Evolutionary conservation across 2,329 filamentous ascomycete genomes (phyloP).

Genomic region (Ascochyta clinopodiicola): DNA sequence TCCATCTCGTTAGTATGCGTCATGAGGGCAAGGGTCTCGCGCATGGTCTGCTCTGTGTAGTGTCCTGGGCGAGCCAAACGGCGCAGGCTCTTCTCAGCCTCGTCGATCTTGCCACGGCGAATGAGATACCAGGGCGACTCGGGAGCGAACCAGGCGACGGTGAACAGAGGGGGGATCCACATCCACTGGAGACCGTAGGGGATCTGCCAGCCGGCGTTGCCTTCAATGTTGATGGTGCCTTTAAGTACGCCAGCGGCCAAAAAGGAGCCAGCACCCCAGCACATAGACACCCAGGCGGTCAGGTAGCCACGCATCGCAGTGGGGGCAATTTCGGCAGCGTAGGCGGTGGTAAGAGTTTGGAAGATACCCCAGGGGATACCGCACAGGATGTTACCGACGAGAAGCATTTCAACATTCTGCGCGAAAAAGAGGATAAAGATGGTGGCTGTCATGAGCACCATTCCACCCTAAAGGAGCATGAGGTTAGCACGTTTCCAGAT

Average conservation of each 20-base stretch:
- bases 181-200: constrained; percentile 74
- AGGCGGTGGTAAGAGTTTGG: constrained; percentile 63
- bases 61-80: constrained; percentile 65
- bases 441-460: constrained; percentile 9
- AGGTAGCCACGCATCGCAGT: constrained; percentile 59
- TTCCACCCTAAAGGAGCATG: constrained; percentile 13
- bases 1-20: constrained; percentile 82
- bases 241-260: constrained; percentile 73
- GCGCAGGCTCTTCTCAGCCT: constrained; percentile 61
- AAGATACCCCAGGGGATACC: constrained; percentile 48
- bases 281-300: constrained; percentile 71
- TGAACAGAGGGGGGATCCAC: constrained; percentile 69
- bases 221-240: constrained; percentile 39
- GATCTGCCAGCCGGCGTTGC: constrained; percentile 70
- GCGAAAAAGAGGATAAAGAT: constrained; percentile 54
- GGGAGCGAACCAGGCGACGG: constrained; percentile 69
- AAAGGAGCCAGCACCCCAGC: constrained; percentile 74
- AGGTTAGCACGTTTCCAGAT: constrained; percentile 15
- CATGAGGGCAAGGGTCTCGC: constrained; percentile 77
- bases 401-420: constrained; percentile 44
- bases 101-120: constrained; percentile 64
- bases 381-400: constrained; percentile 63
- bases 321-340: constrained; percentile 65
- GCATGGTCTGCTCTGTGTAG: constrained; percentile 57
- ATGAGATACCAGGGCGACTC: constrained; percentile 76